Conservation (phyloP, 148 eudicot species). For the Agrostemma githago region DNA sequence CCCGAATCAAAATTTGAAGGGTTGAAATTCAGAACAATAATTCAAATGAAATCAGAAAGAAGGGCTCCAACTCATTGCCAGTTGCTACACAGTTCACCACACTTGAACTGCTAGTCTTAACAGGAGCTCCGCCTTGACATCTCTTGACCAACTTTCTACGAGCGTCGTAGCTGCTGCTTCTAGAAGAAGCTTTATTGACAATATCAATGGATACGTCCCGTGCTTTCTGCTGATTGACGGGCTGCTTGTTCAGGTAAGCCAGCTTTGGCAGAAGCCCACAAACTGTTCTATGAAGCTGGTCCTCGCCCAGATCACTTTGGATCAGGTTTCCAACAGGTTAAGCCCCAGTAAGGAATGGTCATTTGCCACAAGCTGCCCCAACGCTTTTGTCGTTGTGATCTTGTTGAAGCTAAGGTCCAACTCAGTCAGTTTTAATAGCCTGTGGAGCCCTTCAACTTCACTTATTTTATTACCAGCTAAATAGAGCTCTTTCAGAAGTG, state of each 20-base stretch:
- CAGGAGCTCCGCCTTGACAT: constrained; percentile 11
- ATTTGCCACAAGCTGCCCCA: constrained; percentile 55
- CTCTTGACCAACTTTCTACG: constrained; percentile 48
- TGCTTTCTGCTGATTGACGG: constrained; percentile 71
- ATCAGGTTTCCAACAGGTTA: constrained; percentile 77
- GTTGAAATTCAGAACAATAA: no score
- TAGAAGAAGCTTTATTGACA: neutral
- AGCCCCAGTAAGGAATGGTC: constrained; percentile 70
- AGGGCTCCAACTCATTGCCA: no score
- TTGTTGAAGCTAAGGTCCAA: neutral
- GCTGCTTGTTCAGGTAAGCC: constrained; percentile 65
- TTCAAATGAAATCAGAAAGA: no score
- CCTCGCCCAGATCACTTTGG: constrained; percentile 62
- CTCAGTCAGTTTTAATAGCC: constrained; percentile 27
- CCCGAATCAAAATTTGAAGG: no score
- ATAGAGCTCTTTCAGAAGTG: constrained; percentile 79
- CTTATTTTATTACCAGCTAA: constrained; percentile 84
- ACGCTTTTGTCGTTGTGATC: neutral
- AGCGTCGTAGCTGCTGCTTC: constrained; percentile 21
- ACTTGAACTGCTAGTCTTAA: neutral
- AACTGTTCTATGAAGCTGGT: constrained; percentile 62
- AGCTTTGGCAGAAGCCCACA: constrained; percentile 49
- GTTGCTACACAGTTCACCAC: no score
- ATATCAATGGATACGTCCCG: neutral
- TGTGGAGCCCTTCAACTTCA: constrained; percentile 83